phyloP scores from a whole-genome alignment of 1,139 yeast species.

The Candida smagusa region DNA sequence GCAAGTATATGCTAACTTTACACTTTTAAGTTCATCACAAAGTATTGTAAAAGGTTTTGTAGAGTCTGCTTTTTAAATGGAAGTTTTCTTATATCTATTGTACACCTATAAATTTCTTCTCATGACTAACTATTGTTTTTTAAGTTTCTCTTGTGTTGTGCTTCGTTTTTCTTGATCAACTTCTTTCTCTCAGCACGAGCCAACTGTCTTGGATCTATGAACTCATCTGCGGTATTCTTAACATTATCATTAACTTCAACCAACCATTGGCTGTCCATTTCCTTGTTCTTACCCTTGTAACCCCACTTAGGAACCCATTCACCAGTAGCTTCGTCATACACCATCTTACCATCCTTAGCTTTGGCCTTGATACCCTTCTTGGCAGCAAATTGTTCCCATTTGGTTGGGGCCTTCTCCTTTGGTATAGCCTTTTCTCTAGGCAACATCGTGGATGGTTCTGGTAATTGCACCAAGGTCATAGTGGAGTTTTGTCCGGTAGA shows the following conservation, averaged over 20 bases:
- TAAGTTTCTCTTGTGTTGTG: slow-evolving; percentile 83
- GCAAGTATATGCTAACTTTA: too few relatives aligned
- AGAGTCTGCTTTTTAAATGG: too few relatives aligned
- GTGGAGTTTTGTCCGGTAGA: slow-evolving; percentile 67
- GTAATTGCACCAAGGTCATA: slow-evolving; percentile 80
- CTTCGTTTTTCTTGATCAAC: slow-evolving; percentile 78
- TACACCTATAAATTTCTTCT: too few relatives aligned
- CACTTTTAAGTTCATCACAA: too few relatives aligned
- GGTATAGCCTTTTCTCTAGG: slow-evolving; percentile 98
- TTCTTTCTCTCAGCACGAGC: slow-evolving; percentile 80
- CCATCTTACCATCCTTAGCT: slow-evolving; percentile 86
- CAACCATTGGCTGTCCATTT: slow-evolving; percentile 87
- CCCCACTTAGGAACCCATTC: slow-evolving; percentile 99
- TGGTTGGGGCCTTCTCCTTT: slow-evolving; percentile 85
- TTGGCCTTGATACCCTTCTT: slow-evolving; percentile 92
- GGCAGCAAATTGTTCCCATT: slow-evolving; percentile 96
- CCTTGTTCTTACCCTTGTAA: slow-evolving; percentile 87
- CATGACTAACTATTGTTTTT: slow-evolving; percentile 24
- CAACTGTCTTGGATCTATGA: slow-evolving; percentile 83
- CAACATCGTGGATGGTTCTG: slow-evolving; percentile 75
- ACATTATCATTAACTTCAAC: slow-evolving; percentile 86
- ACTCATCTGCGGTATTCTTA: slow-evolving; percentile 63
- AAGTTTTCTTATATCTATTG: too few relatives aligned
- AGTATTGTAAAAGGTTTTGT: too few relatives aligned
- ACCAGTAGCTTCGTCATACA: slow-evolving; percentile 82